These are phyloP conservation scores for Leishmania aethiopica DNA, from an alignment of 208 protist genomes.

Conservation along the genomic window DNA sequence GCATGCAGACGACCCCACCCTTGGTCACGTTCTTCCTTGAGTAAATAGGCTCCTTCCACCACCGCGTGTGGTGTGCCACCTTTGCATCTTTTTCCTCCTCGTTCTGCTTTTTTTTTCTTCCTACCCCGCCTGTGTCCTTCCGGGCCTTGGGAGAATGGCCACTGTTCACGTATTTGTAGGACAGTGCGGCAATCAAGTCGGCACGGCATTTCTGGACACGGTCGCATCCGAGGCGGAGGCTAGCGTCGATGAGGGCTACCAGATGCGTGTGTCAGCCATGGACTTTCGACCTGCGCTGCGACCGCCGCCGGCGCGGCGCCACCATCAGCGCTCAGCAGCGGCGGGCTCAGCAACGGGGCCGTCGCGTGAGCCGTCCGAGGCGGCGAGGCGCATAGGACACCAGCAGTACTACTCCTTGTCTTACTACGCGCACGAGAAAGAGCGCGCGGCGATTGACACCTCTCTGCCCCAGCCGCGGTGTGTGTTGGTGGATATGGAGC, in stretches of 20 bases:
- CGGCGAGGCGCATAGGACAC: not conserved
- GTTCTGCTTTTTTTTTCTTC: not conserved
- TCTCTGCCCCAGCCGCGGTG: conserved; percentile 64
- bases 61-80: not conserved
- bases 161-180: conserved; percentile 84
- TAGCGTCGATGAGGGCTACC: conserved; percentile 51
- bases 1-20: too few species aligned
- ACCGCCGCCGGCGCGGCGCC: not conserved
- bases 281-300: conserved; percentile 58
- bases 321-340: not conserved
- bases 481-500: conserved; percentile 92
- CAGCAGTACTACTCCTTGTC: conserved; percentile 34
- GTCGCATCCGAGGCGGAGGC: conserved; percentile 57
- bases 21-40: not conserved
- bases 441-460: not conserved
- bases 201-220: conserved; percentile 67
- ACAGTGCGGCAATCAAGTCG: conserved; percentile 94
- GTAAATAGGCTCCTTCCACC: not conserved
- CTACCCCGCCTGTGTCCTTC: not conserved
- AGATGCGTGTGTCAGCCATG: conserved; percentile 53
- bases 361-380: not conserved
- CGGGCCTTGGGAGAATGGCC: conserved; percentile 29
- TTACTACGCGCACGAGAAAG: conserved; percentile 6
- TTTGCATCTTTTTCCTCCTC: not conserved
- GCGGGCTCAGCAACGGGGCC: not conserved